Percentiles rank a stretch among this genome's conserved stretches.
phyloP scores from a whole-genome alignment of 345 rosid genomes.

The Tarenaya hassleriana region DNA sequence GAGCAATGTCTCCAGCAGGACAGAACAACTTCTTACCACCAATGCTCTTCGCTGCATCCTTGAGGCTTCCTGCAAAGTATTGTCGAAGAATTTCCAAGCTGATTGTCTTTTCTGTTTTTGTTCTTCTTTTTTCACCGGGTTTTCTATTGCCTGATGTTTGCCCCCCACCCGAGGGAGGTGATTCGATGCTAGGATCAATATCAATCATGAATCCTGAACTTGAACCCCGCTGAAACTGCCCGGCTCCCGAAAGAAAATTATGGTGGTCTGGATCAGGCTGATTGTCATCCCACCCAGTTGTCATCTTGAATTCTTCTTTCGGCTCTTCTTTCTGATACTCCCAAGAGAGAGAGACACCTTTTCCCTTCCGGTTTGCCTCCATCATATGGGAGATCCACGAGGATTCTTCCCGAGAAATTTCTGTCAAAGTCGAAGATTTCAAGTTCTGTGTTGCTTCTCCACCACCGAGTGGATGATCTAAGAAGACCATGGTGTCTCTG shows the following conservation, averaged over 20 bases:
- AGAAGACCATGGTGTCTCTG: conserved; percentile 29
- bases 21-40: conserved; percentile 55
- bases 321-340: conserved; percentile 53
- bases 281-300: conserved; percentile 36
- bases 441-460: conserved; percentile 24
- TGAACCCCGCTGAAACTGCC: conserved; percentile 29
- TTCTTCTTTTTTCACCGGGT: conserved; percentile 53
- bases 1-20: conserved; percentile 18
- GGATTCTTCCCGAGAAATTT: conserved; percentile 37
- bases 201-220: conserved; percentile 31
- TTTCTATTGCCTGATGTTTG: conserved; percentile 34
- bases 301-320: conserved; percentile 49
- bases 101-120: conserved; percentile 79
- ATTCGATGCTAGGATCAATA: conserved; percentile 23
- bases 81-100: conserved; percentile 81
- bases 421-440: conserved; percentile 30
- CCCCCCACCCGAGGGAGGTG: conserved; percentile 32
- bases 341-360: conserved; percentile 55
- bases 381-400: conserved; percentile 53
- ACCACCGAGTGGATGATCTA: conserved; percentile 20
- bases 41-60: conserved; percentile 91
- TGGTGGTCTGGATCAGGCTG: conserved; percentile 28
- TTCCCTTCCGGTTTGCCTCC: conserved; percentile 56
- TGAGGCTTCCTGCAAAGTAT: conserved; percentile 90
- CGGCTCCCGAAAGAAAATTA: conserved; percentile 35